Evolutionary conservation across 257 asterid genomes (phyloP).

Genomic region (Solanum tacnaense): DNA sequence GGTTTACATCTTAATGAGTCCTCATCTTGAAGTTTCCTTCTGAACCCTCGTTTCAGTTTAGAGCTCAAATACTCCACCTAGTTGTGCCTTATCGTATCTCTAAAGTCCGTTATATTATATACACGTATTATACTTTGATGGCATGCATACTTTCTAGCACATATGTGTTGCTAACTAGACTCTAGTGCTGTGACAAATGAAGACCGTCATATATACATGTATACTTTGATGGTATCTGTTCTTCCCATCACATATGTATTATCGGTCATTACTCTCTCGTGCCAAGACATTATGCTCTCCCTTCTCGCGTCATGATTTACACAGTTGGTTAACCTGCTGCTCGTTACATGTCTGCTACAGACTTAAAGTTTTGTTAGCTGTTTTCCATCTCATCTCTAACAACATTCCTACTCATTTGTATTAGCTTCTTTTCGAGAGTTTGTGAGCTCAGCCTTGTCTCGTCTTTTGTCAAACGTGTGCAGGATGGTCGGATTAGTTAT

Average conservation of each 20-base stretch:
- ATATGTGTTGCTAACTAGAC: neutral
- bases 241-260: neutral
- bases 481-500: slow-evolving; percentile 75
- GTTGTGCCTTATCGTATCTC: neutral
- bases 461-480: slow-evolving; percentile 6
- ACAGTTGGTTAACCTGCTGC: neutral
- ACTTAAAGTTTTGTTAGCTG: neutral
- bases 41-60: neutral
- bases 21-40: neutral
- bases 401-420: neutral
- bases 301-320: neutral
- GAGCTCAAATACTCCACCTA: neutral
- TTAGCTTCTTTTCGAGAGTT: neutral
- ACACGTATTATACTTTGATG: neutral
- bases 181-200: neutral
- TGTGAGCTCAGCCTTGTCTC: neutral
- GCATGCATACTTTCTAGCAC: neutral
- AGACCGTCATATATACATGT: neutral
- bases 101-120: neutral
- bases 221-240: neutral
- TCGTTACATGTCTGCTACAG: neutral
- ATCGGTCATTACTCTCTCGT: neutral
- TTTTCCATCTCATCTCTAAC: neutral
- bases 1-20: neutral
- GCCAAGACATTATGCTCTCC: neutral